Evolutionary conservation across 139 green algal species (phyloP), one percentile per base, ranked within the genome.

Genomic region (Chlorokybus atmophyticus): DNA sequence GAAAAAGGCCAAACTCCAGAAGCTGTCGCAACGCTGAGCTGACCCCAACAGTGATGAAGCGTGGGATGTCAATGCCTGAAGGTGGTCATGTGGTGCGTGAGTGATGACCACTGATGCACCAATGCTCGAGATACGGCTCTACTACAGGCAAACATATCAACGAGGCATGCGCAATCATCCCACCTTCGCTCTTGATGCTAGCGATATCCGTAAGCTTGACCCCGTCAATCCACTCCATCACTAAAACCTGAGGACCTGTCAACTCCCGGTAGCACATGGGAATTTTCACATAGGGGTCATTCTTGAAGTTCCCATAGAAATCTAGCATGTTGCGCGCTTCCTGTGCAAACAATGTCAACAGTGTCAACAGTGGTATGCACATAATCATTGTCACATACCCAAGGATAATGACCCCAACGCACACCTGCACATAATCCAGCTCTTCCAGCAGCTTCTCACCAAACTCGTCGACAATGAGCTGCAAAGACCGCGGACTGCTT

Each of bases 171-270:
- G 52, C 27, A 29, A 39, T 23, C 27, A 28, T n/a, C n/a, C n/a
- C n/a, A n/a, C n/a, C 32, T 8, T 4, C 60, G 25, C 32, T 50
- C 19, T 25, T 26, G 41, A 74, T 64, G 32, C 42, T 52, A 29
- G 73, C 59, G n/a, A 68, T 70, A 48, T 94, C 78, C 3, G 87
- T 95, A 75, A 87, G 96, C 32, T 89, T 75, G 26, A 97, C 79
- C 50, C 92, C 92, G 53, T 98, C 84, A 49, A 99, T 94, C 92
- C 92, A 99, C 78, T 99, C 92, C 92, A 99, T 99, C 7, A 90
- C 75, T 27, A 99, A 70, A 29, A 94, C 66, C 7, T 73, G 59
- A 39, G 52, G 56, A 21, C 80, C 78, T 41, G 74, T 87, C 62
- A 95, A 68, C 64, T 93, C 83, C 19, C 50, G 52, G 30, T 86